A percentile compares a stretch with the other conserved stretches of the same genome.
These are phyloP conservation scores for Teunomyces panamensis DNA, from an alignment of 805 yeast species.

Conservation along the genomic window DNA sequence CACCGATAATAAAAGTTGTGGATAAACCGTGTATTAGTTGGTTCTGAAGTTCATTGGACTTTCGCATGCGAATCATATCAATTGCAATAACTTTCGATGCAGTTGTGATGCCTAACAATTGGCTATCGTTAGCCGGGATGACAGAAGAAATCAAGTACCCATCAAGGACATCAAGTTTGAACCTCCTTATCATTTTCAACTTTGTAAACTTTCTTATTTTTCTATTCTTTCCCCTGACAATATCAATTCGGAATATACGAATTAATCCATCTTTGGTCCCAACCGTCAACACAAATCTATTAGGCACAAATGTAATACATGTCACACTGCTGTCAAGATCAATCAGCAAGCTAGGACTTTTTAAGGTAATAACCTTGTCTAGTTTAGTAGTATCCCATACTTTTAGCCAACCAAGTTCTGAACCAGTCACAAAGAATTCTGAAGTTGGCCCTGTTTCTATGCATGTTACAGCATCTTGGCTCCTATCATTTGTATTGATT, in stretches of 20 bases:
- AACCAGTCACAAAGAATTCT: slow-evolving; percentile 71
- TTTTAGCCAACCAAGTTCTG: slow-evolving; percentile 67
- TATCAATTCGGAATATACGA: slow-evolving; percentile 35
- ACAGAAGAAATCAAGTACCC: slow-evolving; percentile 46
- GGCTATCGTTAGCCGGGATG: slow-evolving; percentile 39
- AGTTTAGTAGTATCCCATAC: slow-evolving; percentile 75
- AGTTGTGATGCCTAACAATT: slow-evolving; percentile 52
- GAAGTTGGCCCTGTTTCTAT: slow-evolving; percentile 60
- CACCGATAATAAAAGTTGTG: slow-evolving; percentile 56
- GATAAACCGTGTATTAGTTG: slow-evolving; percentile 66
- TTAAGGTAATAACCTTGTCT: slow-evolving; percentile 56
- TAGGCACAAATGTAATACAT: slow-evolving; percentile 48
- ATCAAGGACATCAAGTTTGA: slow-evolving; percentile 27
- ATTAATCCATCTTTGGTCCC: slow-evolving; percentile 47
- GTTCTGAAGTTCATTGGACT: slow-evolving; percentile 42
- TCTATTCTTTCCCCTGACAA: slow-evolving; percentile 31
- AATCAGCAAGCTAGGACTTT: slow-evolving; percentile 42
- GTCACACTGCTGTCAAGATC: slow-evolving; percentile 51
- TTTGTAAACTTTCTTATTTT: slow-evolving; percentile 27
- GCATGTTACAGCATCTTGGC: slow-evolving; percentile 45
- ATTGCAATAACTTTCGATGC: slow-evolving; percentile 47
- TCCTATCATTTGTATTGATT: slow-evolving; percentile 40
- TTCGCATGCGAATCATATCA: slow-evolving; percentile 58
- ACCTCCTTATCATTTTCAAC: slow-evolving; percentile 38
- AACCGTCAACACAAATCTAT: slow-evolving; percentile 58